Percentiles rank a stretch among this genome's conserved stretches.
These are phyloP conservation scores for Euphorbia lathyris DNA, from an alignment of 345 rosid genomes.

Conservation along the genomic window DNA sequence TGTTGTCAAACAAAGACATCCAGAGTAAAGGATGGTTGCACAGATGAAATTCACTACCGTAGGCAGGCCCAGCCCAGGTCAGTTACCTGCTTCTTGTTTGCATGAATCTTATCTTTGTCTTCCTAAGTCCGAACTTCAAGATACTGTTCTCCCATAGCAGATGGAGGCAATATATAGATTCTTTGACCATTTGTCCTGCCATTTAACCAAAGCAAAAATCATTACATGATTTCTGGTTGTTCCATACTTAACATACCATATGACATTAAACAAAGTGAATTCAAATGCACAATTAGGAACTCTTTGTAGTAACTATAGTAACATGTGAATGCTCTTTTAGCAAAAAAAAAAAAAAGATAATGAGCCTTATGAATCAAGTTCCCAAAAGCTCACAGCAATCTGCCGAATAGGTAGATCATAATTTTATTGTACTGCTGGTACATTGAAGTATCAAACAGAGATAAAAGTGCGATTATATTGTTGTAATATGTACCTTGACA, in stretches of 20 bases:
- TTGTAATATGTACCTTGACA: constrained; percentile 19
- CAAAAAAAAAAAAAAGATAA: neutral
- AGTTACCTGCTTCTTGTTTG: constrained; percentile 17
- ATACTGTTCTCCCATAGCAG: constrained; percentile 37
- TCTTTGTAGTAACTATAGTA: neutral
- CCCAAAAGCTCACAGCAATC: neutral
- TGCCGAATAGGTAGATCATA: neutral
- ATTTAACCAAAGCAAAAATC: neutral
- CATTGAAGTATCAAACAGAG: neutral
- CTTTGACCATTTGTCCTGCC: constrained; percentile 39
- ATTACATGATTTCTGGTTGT: neutral
- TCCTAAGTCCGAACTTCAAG: constrained; percentile 18
- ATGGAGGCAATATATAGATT: constrained; percentile 37
- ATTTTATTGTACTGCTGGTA: neutral
- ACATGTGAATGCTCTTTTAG: neutral
- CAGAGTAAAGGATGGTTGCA: too few relatives aligned
- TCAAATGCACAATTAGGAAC: neutral
- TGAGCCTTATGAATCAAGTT: neutral
- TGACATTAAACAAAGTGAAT: neutral
- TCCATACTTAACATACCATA: neutral
- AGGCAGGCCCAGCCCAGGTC: neutral
- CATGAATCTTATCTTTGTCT: constrained; percentile 6
- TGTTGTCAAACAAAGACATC: neutral
- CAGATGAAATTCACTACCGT: too few relatives aligned
- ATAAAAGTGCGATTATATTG: neutral